Conservation (phyloP, 805 yeast species). For the Kluyveromyces aestuarii region DNA sequence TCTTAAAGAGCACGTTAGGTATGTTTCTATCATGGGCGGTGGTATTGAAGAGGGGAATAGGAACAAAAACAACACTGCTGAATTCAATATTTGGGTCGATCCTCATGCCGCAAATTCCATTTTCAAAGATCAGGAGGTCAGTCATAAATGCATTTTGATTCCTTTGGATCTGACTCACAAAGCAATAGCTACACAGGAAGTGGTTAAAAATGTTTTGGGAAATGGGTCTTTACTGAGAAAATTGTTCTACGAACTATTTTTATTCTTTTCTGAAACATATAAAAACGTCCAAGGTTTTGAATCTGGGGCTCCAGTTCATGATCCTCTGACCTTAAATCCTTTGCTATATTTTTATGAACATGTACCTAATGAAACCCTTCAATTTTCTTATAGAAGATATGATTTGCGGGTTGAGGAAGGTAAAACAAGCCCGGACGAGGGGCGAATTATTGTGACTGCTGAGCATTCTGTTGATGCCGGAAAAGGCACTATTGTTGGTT, state of each 20-base stretch:
- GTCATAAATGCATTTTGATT: constrained; percentile 42
- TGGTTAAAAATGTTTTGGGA: constrained; percentile 33
- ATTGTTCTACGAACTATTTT: constrained; percentile 45
- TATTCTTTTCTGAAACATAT: constrained; percentile 40
- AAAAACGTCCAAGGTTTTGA: constrained; percentile 34
- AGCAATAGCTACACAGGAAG: constrained; percentile 36
- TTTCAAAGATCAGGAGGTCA: constrained; percentile 37
- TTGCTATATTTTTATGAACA: constrained; percentile 37
- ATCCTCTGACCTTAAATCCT: constrained; percentile 62
- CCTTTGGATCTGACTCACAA: constrained; percentile 68
- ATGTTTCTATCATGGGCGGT: constrained; percentile 74
- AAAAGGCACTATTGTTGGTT: constrained; percentile 34
- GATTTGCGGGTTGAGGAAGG: constrained; percentile 21
- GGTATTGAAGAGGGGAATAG: constrained; percentile 37
- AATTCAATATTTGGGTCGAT: constrained; percentile 69
- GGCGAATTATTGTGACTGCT: constrained; percentile 39
- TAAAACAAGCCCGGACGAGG: constrained; percentile 43
- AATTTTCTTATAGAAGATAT: constrained; percentile 14
- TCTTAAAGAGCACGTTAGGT: constrained; percentile 37
- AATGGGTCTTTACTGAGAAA: constrained; percentile 40
- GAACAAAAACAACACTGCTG: constrained; percentile 47
- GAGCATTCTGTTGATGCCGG: constrained; percentile 19
- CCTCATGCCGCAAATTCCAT: constrained; percentile 64
- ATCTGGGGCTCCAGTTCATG: constrained; percentile 72
- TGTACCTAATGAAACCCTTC: constrained; percentile 15